phyloP scores from a whole-genome alignment of 2,329 filamentous ascomycete genomes.

The Aspergillus versicolor region DNA sequence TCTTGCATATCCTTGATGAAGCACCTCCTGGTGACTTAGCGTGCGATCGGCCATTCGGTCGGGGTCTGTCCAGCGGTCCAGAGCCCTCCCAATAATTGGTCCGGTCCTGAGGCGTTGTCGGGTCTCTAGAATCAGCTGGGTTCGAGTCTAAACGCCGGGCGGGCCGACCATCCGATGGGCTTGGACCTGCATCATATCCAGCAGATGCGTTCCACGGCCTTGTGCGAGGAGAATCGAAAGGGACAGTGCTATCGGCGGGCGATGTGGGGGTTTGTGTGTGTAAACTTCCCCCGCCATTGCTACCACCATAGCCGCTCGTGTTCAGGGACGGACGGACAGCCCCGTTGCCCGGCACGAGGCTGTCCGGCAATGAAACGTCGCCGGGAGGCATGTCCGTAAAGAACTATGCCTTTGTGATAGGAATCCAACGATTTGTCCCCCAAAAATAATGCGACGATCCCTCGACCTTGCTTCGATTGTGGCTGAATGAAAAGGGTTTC shows the following conservation, averaged over 20 bases:
- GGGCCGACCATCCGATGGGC: slow-evolving; percentile 28
- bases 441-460: background rate
- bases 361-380: slow-evolving; percentile 41
- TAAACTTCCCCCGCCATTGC: slow-evolving; percentile 21
- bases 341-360: slow-evolving; percentile 44
- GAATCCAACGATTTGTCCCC: slow-evolving; percentile 1
- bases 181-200: slow-evolving; percentile 25
- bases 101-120: slow-evolving; percentile 28
- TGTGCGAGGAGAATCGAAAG: slow-evolving; percentile 37
- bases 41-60: slow-evolving; percentile 34
- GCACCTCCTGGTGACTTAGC: slow-evolving; percentile 38
- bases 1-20: slow-evolving; percentile 65
- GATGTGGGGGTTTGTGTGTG: slow-evolving; percentile 42
- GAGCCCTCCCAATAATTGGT: slow-evolving; percentile 33
- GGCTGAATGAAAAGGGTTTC: background rate
- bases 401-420: slow-evolving; percentile 17
- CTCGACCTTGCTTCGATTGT: background rate
- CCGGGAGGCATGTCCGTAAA: slow-evolving; percentile 41
- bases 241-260: slow-evolving; percentile 35
- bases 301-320: slow-evolving; percentile 34
- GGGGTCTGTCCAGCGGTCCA: slow-evolving; percentile 35
- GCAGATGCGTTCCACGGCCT: slow-evolving; percentile 25
- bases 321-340: slow-evolving; percentile 38
- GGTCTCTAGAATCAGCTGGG: slow-evolving; percentile 21
- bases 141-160: slow-evolving; percentile 33